Evolutionary conservation across 176 grass and related monocot species (phyloP).

Genomic region (Ensete glaucum): DNA sequence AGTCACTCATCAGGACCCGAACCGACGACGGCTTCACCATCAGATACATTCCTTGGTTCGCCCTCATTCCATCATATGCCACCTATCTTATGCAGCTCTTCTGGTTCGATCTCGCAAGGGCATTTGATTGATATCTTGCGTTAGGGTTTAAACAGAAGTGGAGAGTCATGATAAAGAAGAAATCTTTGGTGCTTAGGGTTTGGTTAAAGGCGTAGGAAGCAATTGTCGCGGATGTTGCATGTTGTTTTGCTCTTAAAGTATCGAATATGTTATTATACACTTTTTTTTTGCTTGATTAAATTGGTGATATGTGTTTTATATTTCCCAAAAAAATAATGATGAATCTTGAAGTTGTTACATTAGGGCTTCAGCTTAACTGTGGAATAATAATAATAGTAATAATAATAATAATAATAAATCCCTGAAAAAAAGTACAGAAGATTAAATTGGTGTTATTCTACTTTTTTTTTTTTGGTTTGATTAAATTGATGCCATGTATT

Average conservation of each 20-base stretch:
- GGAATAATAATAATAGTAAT: neutral
- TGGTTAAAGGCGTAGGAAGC: too few species aligned
- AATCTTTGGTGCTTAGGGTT: too few species aligned
- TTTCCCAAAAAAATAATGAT: neutral
- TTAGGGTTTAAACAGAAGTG: neutral
- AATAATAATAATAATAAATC: neutral
- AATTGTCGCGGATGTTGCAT: too few species aligned
- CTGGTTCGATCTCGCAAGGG: neutral
- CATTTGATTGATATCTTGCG: neutral
- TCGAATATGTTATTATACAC: neutral
- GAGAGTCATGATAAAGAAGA: neutral
- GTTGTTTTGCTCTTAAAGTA: too few species aligned
- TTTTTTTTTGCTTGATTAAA: neutral
- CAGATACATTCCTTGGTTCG: constrained; percentile 84
- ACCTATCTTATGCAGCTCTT: neutral
- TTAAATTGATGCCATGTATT: neutral
- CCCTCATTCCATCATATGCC: neutral
- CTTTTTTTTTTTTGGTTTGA: neutral
- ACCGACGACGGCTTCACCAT: constrained; percentile 51
- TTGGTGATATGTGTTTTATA: neutral
- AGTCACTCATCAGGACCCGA: constrained; percentile 59
- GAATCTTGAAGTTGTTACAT: neutral
- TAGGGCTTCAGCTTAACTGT: neutral
- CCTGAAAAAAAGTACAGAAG: neutral
- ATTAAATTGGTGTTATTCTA: neutral